Base-by-base conservation (phyloP, 148 eudicot species). In the Chenopodium album region DNA sequence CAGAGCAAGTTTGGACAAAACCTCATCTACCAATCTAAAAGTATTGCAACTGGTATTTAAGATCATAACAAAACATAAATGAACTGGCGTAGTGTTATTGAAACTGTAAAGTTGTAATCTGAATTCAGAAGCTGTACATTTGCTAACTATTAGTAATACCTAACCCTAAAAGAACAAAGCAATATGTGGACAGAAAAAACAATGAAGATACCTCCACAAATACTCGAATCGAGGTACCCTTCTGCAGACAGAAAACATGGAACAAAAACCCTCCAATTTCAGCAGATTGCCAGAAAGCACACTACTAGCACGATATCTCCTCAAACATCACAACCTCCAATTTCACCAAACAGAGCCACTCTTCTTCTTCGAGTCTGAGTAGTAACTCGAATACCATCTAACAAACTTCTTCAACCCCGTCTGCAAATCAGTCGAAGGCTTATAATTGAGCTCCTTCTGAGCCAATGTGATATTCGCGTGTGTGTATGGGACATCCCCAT, bases 381-480 rank as follows among this genome's bases (percentile, higher is more conserved):
- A 90, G 81, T 89, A 88, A 85, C 79, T 83, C 60, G 88, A 37
- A 62, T 91, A 92, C 94, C 94, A 91, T 65, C 90, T 85, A 0
- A 92, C 94, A 88, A 92, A 92, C 87, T 91, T 92, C 86, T 89
- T 89, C 94, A 92, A 83, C 22, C 94, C 96, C 4, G 89, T 84
- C 78, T 92, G 86, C 88, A 92, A 82, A 85, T 92, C 92, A 48
- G 89, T 87, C 0, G 81, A 77, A 29, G 97, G 94, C 83, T 89
- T 91, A 84, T 92, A 92, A 32, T 88, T 88, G 16, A 92, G 87
- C 89, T 92, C 91, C 75, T 75, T 89, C 69, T 78, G 80, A 13
- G 97, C 97, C 79, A 84, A 83, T 16, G 87, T 92, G 52, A 92
- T 92, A 87, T 92, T 91, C 7, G 97, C 97, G 29, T 90, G 94